Conservation (phyloP, 169 alveolate genomes). For the Plasmodium inui region DNA sequence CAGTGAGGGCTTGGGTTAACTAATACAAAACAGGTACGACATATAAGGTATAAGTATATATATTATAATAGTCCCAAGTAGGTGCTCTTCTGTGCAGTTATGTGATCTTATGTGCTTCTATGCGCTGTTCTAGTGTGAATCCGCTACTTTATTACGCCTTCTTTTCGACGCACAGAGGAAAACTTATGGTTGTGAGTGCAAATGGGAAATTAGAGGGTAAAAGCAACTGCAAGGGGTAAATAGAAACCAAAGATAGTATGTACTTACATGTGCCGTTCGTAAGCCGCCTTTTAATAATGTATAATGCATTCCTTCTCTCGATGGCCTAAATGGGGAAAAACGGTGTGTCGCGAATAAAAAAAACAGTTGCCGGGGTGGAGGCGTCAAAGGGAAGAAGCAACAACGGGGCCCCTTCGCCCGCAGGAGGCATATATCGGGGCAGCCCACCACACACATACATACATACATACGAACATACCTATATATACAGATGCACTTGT, state of each 20-base stretch:
- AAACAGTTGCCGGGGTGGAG: neutral
- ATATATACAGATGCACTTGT: neutral
- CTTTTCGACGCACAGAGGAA: neutral
- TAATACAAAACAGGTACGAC: neutral
- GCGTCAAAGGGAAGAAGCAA: neutral
- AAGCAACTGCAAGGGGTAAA: neutral
- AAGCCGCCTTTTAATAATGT: neutral
- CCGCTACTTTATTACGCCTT: neutral
- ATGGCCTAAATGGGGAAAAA: neutral
- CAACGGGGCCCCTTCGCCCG: neutral
- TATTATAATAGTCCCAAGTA: neutral
- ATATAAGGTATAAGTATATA: too few relatives aligned
- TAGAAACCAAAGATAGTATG: neutral
- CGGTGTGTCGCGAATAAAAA: neutral
- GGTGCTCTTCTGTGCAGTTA: neutral
- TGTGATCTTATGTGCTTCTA: too few relatives aligned
- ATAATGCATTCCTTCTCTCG: neutral
- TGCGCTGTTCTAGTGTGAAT: neutral
- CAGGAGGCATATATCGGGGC: neutral
- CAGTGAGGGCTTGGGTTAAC: neutral
- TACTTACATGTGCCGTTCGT: neutral
- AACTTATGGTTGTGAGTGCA: neutral
- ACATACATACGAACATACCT: too few relatives aligned
- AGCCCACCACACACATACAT: neutral
- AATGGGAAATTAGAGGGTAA: neutral